Base-by-base conservation (phyloP, 2,329 filamentous ascomycete species). In the Diplocarpon mali region DNA sequence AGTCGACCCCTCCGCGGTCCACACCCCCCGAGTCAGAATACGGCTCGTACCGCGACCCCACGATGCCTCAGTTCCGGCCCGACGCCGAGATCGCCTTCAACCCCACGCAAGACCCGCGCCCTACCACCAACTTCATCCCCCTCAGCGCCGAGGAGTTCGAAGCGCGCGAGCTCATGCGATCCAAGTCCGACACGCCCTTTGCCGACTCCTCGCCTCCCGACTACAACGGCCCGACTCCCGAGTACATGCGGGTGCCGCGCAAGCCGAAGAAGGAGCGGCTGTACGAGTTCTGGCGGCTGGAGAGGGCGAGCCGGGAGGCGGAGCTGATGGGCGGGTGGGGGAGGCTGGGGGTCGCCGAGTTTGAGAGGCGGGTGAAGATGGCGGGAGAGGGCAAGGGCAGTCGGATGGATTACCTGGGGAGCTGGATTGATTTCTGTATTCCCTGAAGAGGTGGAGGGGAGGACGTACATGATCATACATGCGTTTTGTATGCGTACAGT, bases 391-490 rank as follows among this genome's bases (percentile, higher is more conserved):
- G 77, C 17, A 66, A 69, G 24, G 73, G 72, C 12, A 77, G 78
- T 59, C 67, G 81, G 42, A 70, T 89, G 49, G 84, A 85, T 54
- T 90, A 95, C 63, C 70, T 95, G 38, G 85, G 85, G 48, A 85
- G 78, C 57, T 96, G 90, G 90, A 85, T 95, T 63, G 89, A 95
- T 61, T 80, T 81, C 61, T 83, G 78, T 61, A 80, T 83, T 53
- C 78, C 77, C 17, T 61, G 38, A 53, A 16, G 27, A 10, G 27
- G 29, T 35, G 40, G 35, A 11, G 43, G 32, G 43, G 15, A 14
- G 15, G 38, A 24, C 3, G 20, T 24, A 7, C 7, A 7, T 24
- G 20, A 24, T 3, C 20, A 24, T 24, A 7, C 7, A 5, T 32
- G n/a, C 10, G 30, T 32, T 5, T 32, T 24, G 20, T n/a, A n/a